Evolutionary conservation across 176 grass and related monocot species (phyloP).

Genomic region (Zoysia japonica): DNA sequence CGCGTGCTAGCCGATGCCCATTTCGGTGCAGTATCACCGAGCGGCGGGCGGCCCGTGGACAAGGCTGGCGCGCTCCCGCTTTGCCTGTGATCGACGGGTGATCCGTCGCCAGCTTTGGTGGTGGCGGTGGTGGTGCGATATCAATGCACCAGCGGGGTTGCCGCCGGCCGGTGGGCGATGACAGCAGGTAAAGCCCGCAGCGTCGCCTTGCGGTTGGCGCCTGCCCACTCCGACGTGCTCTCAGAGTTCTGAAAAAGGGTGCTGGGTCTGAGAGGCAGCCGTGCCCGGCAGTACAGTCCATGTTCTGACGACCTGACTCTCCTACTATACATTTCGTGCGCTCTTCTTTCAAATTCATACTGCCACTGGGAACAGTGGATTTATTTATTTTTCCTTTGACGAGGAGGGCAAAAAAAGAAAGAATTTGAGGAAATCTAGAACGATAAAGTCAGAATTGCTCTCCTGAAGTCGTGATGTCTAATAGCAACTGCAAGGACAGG

Average conservation of each 20-base stretch:
- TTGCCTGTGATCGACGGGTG: conserved; percentile 31
- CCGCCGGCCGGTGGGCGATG: conserved; percentile 25
- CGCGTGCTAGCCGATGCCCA: neutral
- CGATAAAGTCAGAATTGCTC: no score
- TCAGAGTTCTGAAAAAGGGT: neutral
- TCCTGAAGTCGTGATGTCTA: no score
- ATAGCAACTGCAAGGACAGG: neutral
- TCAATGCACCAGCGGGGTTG: conserved; percentile 45
- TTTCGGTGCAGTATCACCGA: neutral
- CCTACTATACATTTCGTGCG: neutral
- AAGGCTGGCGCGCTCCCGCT: conserved; percentile 3
- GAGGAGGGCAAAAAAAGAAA: neutral
- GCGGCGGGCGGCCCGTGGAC: conserved; percentile 24
- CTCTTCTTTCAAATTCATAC: neutral
- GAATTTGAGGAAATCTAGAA: no score
- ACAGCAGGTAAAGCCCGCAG: conserved; percentile 32
- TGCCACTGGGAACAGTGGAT: neutral
- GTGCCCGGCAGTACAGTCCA: neutral
- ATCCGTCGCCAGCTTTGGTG: neutral
- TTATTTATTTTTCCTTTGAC: neutral
- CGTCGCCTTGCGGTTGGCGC: conserved; percentile 39
- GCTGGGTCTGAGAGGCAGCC: neutral
- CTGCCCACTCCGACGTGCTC: conserved; percentile 19
- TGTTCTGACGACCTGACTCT: neutral
- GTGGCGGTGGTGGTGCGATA: conserved; percentile 18